Conservation (phyloP, 2,329 filamentous ascomycete genomes). For the Stagonosporopsis rhizophila region DNA sequence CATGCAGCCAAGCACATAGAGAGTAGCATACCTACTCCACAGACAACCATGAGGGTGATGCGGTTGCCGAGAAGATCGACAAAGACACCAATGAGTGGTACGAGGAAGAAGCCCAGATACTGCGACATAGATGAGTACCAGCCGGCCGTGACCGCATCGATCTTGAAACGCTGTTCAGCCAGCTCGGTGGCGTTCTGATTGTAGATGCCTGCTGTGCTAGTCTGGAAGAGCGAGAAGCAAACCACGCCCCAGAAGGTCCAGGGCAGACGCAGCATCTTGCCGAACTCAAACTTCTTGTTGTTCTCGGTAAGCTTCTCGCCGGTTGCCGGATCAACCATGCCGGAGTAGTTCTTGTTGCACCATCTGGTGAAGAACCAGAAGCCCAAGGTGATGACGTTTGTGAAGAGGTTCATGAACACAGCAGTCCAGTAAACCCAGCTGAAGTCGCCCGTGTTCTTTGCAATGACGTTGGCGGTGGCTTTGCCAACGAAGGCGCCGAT, state of each 20-base stretch:
- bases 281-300: constrained; percentile 63
- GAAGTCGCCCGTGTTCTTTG: constrained; percentile 65
- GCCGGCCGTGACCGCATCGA: constrained; percentile 62
- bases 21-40: constrained; percentile 59
- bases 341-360: constrained; percentile 57
- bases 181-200: constrained; percentile 66
- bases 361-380: constrained; percentile 66
- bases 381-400: constrained; percentile 60
- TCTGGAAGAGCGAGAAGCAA: constrained; percentile 65
- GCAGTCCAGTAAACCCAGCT: constrained; percentile 68
- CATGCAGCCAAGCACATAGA: constrained; percentile 64
- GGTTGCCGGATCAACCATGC: constrained; percentile 62
- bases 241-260: constrained; percentile 67
- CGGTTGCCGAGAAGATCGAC: constrained; percentile 65
- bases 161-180: constrained; percentile 65
- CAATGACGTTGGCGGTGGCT: constrained; percentile 66
- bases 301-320: constrained; percentile 67
- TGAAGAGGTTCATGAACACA: constrained; percentile 70
- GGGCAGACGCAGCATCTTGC: constrained; percentile 63
- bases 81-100: constrained; percentile 63
- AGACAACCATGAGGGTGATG: constrained; percentile 54
- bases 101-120: constrained; percentile 65
- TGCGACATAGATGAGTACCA: constrained; percentile 67
- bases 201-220: constrained; percentile 63
- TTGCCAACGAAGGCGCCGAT: constrained; percentile 68